Percentiles rank a stretch among this genome's conserved stretches.
phyloP scores from a whole-genome alignment of 768 basidiomycete species.

The Mycena olivaceomarginata region DNA sequence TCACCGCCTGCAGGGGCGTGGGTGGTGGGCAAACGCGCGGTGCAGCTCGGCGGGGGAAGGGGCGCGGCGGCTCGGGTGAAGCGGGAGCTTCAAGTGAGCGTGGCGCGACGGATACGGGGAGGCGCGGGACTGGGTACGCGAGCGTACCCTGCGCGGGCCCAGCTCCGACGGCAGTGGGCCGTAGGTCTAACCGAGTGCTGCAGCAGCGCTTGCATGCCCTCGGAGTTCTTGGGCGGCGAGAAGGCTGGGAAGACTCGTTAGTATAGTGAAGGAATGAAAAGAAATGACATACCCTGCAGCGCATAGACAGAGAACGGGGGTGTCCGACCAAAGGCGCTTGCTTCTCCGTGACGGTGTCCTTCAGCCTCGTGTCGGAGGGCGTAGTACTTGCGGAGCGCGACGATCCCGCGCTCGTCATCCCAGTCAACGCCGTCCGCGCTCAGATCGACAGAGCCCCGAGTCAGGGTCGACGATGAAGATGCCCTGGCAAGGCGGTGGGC shows the following conservation, averaged over 20 bases:
- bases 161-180: constrained; percentile 84
- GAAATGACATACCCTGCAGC: constrained; percentile 77
- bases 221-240: constrained; percentile 77
- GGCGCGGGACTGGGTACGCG: constrained; percentile 48
- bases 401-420: constrained; percentile 82
- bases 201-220: constrained; percentile 83
- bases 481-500: constrained; percentile 58
- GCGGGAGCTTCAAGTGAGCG: too few relatives aligned
- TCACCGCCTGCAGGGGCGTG: too few relatives aligned
- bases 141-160: constrained; percentile 76
- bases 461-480: constrained; percentile 78
- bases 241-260: constrained; percentile 69
- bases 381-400: constrained; percentile 79
- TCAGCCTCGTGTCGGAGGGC: constrained; percentile 53
- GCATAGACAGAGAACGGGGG: constrained; percentile 84
- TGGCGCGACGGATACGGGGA: too few relatives aligned
- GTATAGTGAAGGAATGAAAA: constrained; percentile 20
- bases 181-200: constrained; percentile 83
- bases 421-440: constrained; percentile 66
- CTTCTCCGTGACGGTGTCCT: constrained; percentile 82
- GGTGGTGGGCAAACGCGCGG: too few relatives aligned
- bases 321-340: constrained; percentile 79
- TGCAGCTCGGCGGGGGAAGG: constrained; percentile 38
- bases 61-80: too few relatives aligned
- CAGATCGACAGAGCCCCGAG: constrained; percentile 66